Percentiles rank a stretch among this genome's conserved stretches.
phyloP scores from a whole-genome alignment of 2,329 filamentous ascomycete species.

The Exserohilum turcica region DNA sequence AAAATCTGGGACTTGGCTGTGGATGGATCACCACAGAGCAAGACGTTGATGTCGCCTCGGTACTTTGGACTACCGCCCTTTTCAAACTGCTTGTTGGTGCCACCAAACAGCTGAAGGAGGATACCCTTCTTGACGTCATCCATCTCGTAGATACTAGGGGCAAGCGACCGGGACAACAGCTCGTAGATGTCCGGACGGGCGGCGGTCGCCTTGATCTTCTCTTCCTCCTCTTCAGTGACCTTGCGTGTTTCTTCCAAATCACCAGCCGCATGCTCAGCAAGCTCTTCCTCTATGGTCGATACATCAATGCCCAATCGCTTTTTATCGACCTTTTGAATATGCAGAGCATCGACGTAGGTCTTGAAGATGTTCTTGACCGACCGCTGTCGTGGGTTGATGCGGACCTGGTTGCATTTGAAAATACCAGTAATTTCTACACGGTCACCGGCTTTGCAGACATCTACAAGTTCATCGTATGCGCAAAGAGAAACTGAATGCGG shows the following conservation, averaged over 20 bases:
- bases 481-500: constrained; percentile 96
- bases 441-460: constrained; percentile 97
- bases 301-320: constrained; percentile 90
- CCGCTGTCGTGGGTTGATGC: constrained; percentile 90
- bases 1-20: constrained; percentile 95
- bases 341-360: constrained; percentile 93
- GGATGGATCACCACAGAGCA: constrained; percentile 95
- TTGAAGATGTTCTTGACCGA: constrained; percentile 96
- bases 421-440: constrained; percentile 94
- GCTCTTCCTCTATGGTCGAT: constrained; percentile 83
- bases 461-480: constrained; percentile 94
- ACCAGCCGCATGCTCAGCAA: constrained; percentile 72
- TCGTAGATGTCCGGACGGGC: constrained; percentile 89
- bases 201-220: constrained; percentile 82
- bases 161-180: constrained; percentile 84
- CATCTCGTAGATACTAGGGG: constrained; percentile 95
- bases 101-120: constrained; percentile 91
- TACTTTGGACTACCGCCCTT: constrained; percentile 96
- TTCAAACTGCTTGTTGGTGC: constrained; percentile 96
- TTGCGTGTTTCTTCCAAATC: constrained; percentile 82
- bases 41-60: constrained; percentile 94
- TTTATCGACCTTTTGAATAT: constrained; percentile 96
- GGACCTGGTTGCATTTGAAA: constrained; percentile 91
- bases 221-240: constrained; percentile 83
- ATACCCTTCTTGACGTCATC: constrained; percentile 99